Percentiles rank a stretch among this genome's conserved stretches.
Conservation (phyloP, 805 yeast species). For the Pichia heedii region DNA sequence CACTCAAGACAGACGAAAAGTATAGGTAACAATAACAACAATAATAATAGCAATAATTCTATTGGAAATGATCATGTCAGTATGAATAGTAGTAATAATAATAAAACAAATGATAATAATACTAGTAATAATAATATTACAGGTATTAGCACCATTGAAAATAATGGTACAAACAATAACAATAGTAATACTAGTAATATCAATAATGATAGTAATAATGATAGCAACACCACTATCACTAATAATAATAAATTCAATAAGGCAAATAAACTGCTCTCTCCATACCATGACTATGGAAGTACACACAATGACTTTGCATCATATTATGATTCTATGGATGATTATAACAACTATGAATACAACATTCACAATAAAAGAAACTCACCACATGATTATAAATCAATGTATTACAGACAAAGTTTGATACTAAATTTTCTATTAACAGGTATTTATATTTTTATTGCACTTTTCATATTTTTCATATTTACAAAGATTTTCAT, state of each 20-base stretch:
- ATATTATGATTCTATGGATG: conserved; percentile 8
- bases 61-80: too few species aligned
- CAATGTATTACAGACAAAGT: conserved; percentile 21
- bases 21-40: background rate
- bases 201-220: too few species aligned
- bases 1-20: background rate
- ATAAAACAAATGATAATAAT: too few species aligned
- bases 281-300: conserved; percentile 1
- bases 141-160: too few species aligned
- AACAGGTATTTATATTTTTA: conserved; percentile 10
- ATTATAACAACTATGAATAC: conserved; percentile 1
- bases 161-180: too few species aligned
- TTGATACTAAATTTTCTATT: conserved; percentile 14
- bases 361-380: conserved; percentile 2
- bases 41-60: too few species aligned
- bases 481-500: conserved; percentile 16
- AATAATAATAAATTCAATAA: background rate
- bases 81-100: too few species aligned
- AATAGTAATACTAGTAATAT: too few species aligned
- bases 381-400: conserved; percentile 28
- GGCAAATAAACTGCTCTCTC: background rate
- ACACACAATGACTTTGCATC: background rate
- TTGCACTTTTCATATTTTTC: conserved; percentile 4
- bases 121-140: too few species aligned
- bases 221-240: too few species aligned